These are phyloP conservation scores for Erysiphe neolycopersici DNA, from an alignment of 2,329 filamentous ascomycete genomes.

Conservation along the genomic window DNA sequence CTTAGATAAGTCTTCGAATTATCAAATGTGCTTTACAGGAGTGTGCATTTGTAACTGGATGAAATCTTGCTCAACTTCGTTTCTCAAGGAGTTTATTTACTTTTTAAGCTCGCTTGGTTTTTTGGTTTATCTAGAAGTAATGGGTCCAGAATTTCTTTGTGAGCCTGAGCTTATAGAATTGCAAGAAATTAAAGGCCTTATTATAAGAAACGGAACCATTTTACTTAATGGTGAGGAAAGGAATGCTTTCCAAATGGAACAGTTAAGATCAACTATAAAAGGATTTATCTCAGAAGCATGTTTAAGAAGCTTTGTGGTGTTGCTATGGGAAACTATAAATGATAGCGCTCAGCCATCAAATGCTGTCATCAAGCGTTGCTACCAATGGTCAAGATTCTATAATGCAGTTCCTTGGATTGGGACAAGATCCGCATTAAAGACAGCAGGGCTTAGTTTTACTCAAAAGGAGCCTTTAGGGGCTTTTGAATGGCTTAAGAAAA, in stretches of 20 bases:
- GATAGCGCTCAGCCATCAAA: constrained; percentile 8
- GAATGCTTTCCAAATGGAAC: constrained; percentile 18
- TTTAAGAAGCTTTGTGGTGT: constrained; percentile 11
- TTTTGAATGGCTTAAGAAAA: constrained; percentile 12
- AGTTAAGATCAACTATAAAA: constrained; percentile 9
- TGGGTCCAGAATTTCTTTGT: constrained; percentile 8
- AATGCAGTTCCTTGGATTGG: constrained; percentile 11
- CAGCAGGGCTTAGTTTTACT: constrained; percentile 3
- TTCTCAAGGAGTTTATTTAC: constrained; percentile 7
- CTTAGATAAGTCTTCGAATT: constrained; percentile 3
- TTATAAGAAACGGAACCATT: constrained; percentile 19
- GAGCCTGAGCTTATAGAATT: constrained; percentile 6
- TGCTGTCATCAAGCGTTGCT: constrained; percentile 12
- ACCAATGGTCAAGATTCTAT: constrained; percentile 11
- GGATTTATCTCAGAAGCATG: constrained; percentile 9
- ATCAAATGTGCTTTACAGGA: constrained; percentile 5
- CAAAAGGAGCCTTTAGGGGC: constrained; percentile 10
- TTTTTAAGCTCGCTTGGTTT: constrained; percentile 8
- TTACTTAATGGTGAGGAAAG: constrained; percentile 16
- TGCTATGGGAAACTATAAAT: constrained; percentile 12
- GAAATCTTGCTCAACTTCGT: constrained; percentile 1
- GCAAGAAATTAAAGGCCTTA: constrained; percentile 14
- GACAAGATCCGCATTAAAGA: constrained; percentile 4
- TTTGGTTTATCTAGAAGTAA: constrained; percentile 9
- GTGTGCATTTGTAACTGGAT: constrained; percentile 7